Evolutionary conservation across 2,329 filamentous ascomycete species (phyloP).

Genomic region (Hypoxylon sp.): DNA sequence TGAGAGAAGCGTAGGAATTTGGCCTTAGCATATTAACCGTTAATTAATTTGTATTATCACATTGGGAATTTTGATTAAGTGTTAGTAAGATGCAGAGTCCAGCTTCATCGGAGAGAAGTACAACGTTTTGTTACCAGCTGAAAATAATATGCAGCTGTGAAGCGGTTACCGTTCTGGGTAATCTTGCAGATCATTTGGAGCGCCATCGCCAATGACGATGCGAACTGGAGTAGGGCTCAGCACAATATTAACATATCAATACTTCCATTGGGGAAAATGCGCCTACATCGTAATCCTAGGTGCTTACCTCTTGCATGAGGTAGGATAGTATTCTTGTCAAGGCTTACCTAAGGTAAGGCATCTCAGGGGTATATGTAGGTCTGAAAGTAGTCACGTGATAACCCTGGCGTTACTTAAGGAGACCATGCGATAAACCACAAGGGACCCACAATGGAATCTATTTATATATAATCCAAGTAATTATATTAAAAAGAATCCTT

Average conservation of each 20-base stretch:
- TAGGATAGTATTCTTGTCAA: too few species aligned
- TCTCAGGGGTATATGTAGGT: too few species aligned
- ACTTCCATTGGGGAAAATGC: not conserved
- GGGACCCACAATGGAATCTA: too few species aligned
- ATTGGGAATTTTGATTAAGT: not conserved
- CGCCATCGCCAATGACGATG: slow-evolving; percentile 18
- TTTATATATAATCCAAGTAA: too few species aligned
- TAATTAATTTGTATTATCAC: not conserved
- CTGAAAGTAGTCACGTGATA: too few species aligned
- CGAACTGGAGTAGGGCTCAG: not conserved
- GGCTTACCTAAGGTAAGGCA: too few species aligned
- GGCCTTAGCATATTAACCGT: not conserved
- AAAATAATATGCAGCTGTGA: slow-evolving; percentile 1
- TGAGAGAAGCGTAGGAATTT: not conserved
- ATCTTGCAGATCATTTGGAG: not conserved
- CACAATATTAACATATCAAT: slow-evolving; percentile 17
- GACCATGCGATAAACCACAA: too few species aligned
- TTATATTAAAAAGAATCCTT: too few species aligned
- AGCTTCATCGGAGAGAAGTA: not conserved
- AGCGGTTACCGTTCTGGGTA: slow-evolving; percentile 11
- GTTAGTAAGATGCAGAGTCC: not conserved
- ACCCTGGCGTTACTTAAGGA: too few species aligned
- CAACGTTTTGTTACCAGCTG: slow-evolving; percentile 4
- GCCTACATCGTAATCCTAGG: not conserved
- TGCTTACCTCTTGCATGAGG: too few species aligned